Conservation (phyloP, 495 filamentous ascomycete species). For the Aspergillus diversus region DNA sequence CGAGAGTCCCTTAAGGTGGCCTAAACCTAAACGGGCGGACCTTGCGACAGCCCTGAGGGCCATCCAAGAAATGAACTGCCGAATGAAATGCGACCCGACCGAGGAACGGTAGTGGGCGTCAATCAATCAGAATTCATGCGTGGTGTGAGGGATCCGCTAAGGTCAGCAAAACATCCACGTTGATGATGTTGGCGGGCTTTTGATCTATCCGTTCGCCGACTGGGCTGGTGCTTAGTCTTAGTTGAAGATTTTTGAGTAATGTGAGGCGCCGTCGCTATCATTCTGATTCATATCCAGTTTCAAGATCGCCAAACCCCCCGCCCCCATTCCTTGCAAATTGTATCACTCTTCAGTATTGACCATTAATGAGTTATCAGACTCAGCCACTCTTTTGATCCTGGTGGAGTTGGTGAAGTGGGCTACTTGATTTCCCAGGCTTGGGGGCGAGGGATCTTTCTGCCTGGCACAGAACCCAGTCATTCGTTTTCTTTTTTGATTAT, state of each 20-base stretch:
- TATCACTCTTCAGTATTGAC: conserved; percentile 1
- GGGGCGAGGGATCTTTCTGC: not conserved
- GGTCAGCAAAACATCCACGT: not conserved
- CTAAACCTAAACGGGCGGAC: not conserved
- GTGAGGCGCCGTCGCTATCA: not conserved
- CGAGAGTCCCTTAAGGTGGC: not conserved
- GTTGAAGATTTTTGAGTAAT: conserved; percentile 8
- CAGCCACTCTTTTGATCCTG: conserved; percentile 13
- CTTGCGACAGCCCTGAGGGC: not conserved
- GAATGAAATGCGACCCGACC: conserved; percentile 8
- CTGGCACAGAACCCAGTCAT: not conserved
- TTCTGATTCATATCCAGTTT: not conserved
- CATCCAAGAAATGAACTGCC: not conserved
- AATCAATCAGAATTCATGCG: not conserved
- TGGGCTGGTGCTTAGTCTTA: not conserved
- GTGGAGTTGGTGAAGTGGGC: not conserved
- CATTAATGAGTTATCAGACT: not conserved
- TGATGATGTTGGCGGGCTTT: not conserved
- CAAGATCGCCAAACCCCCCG: not conserved
- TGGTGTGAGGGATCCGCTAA: conserved; percentile 10
- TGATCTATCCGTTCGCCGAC: conserved; percentile 18
- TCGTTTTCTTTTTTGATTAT: too few relatives aligned
- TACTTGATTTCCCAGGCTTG: too few relatives aligned
- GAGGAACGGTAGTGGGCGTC: not conserved
- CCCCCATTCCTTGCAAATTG: not conserved